These are phyloP conservation scores for Aspergillus vadensis DNA, from an alignment of 2,329 filamentous ascomycete genomes.

Conservation along the genomic window DNA sequence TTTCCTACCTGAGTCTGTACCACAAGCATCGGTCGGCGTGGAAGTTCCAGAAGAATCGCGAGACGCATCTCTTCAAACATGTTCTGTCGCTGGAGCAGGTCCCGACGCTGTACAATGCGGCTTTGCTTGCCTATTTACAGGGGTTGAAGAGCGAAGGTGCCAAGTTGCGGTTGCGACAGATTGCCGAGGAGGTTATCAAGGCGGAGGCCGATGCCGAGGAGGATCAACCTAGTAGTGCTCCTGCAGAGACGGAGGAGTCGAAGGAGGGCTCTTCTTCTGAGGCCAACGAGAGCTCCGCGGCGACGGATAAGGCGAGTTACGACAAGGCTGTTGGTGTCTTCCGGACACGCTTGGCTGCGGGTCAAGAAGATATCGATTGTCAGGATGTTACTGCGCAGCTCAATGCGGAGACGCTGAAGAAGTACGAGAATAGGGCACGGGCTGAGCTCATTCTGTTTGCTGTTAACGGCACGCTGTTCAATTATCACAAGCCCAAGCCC, in stretches of 20 bases:
- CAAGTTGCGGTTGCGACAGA: constrained; percentile 63
- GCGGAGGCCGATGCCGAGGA: constrained; percentile 36
- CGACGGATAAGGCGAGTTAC: constrained; percentile 30
- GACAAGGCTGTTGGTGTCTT: constrained; percentile 58
- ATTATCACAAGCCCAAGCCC: constrained; percentile 27
- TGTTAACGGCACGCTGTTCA: constrained; percentile 33
- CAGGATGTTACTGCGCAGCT: constrained; percentile 25
- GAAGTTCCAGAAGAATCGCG: constrained; percentile 97
- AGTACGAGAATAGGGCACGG: constrained; percentile 39
- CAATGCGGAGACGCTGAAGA: constrained; percentile 29
- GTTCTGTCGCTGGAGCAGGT: constrained; percentile 72
- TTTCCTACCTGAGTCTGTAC: constrained; percentile 78
- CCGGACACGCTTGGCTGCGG: constrained; percentile 30
- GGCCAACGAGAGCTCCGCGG: constrained; percentile 1
- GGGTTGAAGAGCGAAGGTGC: constrained; percentile 76
- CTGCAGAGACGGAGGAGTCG: constrained; percentile 19
- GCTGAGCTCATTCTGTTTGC: constrained; percentile 43
- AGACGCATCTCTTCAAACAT: constrained; percentile 82
- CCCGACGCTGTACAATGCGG: constrained; percentile 67
- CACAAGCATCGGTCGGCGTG: constrained; percentile 69
- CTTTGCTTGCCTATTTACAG: constrained; percentile 74
- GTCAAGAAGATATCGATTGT: constrained; percentile 28
- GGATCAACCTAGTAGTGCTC: constrained; percentile 11
- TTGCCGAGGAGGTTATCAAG: constrained; percentile 62
- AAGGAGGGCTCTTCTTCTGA: constrained; percentile 1